Conservation (phyloP, 2,329 filamentous ascomycete genomes). For the Lachnellula cervina region DNA sequence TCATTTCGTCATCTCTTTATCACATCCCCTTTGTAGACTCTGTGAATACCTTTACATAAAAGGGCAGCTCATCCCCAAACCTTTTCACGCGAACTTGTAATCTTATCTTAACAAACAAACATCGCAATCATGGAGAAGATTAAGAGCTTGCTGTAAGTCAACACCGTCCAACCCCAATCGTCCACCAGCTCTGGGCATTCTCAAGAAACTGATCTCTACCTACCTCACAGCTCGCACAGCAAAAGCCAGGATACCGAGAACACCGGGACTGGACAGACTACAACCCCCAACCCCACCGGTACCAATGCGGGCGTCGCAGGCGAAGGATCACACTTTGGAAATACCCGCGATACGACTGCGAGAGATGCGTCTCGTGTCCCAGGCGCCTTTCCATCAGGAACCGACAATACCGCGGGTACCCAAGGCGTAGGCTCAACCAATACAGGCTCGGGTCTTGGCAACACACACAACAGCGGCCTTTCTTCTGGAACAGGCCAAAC, state of each 20-base stretch:
- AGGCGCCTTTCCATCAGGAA: background rate
- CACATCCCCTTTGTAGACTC: too few species aligned
- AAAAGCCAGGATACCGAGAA: background rate
- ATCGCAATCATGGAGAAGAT: slow-evolving; percentile 6
- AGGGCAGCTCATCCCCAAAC: background rate
- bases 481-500: slow-evolving; percentile 7
- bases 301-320: background rate
- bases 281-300: background rate
- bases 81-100: too few species aligned
- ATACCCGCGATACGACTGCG: background rate
- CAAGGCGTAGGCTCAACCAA: background rate
- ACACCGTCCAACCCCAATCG: background rate
- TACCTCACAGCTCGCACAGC: background rate
- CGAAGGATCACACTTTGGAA: slow-evolving; percentile 5
- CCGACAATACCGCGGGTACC: background rate
- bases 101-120: background rate
- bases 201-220: background rate
- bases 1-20: too few species aligned
- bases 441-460: background rate
- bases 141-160: slow-evolving; percentile 6
- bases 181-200: background rate
- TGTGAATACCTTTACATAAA: too few species aligned
- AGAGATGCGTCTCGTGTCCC: background rate
- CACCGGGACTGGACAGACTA: background rate
- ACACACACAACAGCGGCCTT: background rate